Evolutionary conservation across 2,329 filamentous ascomycete genomes (phyloP).

Genomic region (Arthrobotrys conoides): DNA sequence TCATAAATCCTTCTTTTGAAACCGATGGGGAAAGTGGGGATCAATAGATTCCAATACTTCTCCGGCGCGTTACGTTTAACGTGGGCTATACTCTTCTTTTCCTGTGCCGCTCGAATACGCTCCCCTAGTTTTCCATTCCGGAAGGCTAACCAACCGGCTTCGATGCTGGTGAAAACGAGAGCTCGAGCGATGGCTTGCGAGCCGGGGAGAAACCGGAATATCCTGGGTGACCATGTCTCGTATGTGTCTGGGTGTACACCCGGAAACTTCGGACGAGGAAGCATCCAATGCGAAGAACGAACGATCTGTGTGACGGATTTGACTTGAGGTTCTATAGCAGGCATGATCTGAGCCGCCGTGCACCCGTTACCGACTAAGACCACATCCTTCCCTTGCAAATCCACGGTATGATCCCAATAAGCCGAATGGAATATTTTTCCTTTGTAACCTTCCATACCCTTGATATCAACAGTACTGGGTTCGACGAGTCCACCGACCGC

Average conservation of each 20-base stretch:
- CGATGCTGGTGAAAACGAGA: constrained; percentile 68
- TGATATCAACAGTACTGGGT: constrained; percentile 70
- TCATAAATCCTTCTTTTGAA: constrained; percentile 77
- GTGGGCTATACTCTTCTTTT: constrained; percentile 68
- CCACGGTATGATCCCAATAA: constrained; percentile 71
- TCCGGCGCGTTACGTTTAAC: constrained; percentile 71
- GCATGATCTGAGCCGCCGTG: constrained; percentile 72
- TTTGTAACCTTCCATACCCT: constrained; percentile 71
- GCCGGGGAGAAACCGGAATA: constrained; percentile 71
- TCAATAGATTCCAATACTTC: constrained; percentile 75
- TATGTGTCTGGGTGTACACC: constrained; percentile 68
- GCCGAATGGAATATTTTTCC: constrained; percentile 74
- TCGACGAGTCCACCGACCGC: constrained; percentile 73
- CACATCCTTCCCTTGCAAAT: constrained; percentile 72
- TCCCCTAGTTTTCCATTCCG: constrained; percentile 67
- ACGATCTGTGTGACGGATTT: constrained; percentile 75
- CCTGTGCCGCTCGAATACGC: constrained; percentile 66
- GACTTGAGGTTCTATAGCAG: constrained; percentile 69
- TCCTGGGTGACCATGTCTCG: constrained; percentile 69
- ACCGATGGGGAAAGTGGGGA: constrained; percentile 75
- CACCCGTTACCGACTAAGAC: constrained; percentile 74
- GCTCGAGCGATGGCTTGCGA: constrained; percentile 70
- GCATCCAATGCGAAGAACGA: constrained; percentile 73
- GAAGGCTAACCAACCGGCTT: constrained; percentile 70
- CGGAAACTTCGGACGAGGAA: constrained; percentile 66